Percentiles rank a stretch among this genome's conserved stretches.
Evolutionary conservation across 2,329 filamentous ascomycete genomes (phyloP).

Genomic region (Cordyceps militaris): DNA sequence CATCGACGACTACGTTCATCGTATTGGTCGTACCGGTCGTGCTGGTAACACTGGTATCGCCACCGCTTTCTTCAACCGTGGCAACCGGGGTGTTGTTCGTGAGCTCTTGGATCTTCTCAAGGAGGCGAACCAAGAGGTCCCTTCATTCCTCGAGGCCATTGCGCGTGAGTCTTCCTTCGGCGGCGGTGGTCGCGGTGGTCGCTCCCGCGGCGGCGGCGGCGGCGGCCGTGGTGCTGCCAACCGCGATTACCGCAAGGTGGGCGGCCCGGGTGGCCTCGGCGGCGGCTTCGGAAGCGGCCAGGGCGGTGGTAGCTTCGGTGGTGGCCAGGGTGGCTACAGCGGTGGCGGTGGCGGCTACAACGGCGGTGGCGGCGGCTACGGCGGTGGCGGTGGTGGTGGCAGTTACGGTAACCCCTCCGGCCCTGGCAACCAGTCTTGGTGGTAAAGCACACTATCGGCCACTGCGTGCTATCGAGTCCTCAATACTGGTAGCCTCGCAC

Average conservation of each 20-base stretch:
- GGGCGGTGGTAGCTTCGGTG: slow-evolving; percentile 19
- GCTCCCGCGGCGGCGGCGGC: slow-evolving; percentile 42
- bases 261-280: slow-evolving; percentile 41
- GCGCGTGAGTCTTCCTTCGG: slow-evolving; percentile 88
- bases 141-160: slow-evolving; percentile 91
- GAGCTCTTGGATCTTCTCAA: slow-evolving; percentile 96
- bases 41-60: slow-evolving; percentile 98
- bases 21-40: slow-evolving; percentile 99
- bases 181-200: slow-evolving; percentile 56
- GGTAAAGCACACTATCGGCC: slow-evolving; percentile 34
- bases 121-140: slow-evolving; percentile 97
- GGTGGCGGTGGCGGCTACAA: slow-evolving; percentile 27
- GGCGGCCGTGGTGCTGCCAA: slow-evolving; percentile 67
- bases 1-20: slow-evolving; percentile 97
- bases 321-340: slow-evolving; percentile 24
- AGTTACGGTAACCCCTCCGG: slow-evolving; percentile 64
- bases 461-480: background rate
- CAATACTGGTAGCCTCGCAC: background rate
- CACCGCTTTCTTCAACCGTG: slow-evolving; percentile 99
- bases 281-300: slow-evolving; percentile 25
- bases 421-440: slow-evolving; percentile 60
- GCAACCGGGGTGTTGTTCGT: slow-evolving; percentile 94
- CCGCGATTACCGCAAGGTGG: slow-evolving; percentile 84
- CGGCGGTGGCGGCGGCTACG: slow-evolving; percentile 38
- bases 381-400: slow-evolving; percentile 33